A percentile compares a stretch with the other conserved stretches of the same genome.
phyloP scores from a whole-genome alignment of 768 basidiomycete genomes.

The Lentinula lateritia region DNA sequence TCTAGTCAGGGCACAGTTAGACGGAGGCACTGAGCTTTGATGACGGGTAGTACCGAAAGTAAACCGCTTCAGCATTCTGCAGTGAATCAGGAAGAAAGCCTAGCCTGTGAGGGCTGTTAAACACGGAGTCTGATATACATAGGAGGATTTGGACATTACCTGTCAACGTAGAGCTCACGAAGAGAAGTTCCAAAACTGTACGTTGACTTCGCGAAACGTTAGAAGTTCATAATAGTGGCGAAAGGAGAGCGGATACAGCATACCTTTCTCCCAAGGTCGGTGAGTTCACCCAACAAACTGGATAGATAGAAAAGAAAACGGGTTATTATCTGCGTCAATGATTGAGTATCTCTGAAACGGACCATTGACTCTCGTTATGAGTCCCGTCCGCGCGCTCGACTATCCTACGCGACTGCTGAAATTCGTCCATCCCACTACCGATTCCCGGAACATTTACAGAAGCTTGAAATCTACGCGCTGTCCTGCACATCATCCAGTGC shows the following conservation, averaged over 20 bases:
- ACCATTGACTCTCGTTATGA: conserved; percentile 60
- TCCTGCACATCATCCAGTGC: conserved; percentile 64
- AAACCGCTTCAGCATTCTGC: conserved; percentile 37
- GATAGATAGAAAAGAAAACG: neutral
- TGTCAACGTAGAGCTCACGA: conserved; percentile 62
- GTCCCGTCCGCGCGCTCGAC: conserved; percentile 57
- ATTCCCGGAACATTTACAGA: conserved; percentile 25
- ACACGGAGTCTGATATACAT: neutral
- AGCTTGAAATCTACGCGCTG: conserved; percentile 43
- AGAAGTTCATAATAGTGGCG: neutral
- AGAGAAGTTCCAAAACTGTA: conserved; percentile 55
- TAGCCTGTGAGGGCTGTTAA: conserved; percentile 35
- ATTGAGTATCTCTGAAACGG: conserved; percentile 14
- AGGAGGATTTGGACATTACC: conserved; percentile 26
- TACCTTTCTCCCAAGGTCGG: conserved; percentile 66
- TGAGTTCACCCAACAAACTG: conserved; percentile 69
- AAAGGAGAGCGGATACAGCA: conserved; percentile 3
- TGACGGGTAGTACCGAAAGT: conserved; percentile 45
- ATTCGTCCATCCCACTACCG: conserved; percentile 19
- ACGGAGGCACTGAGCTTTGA: neutral
- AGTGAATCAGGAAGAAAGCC: conserved; percentile 56
- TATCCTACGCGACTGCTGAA: conserved; percentile 35
- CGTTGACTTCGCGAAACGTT: conserved; percentile 45
- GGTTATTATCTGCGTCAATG: neutral
- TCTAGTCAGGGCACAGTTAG: conserved; percentile 21